phyloP scores from a whole-genome alignment of 2,329 filamentous ascomycete species.

The Diaporthe batatas region DNA sequence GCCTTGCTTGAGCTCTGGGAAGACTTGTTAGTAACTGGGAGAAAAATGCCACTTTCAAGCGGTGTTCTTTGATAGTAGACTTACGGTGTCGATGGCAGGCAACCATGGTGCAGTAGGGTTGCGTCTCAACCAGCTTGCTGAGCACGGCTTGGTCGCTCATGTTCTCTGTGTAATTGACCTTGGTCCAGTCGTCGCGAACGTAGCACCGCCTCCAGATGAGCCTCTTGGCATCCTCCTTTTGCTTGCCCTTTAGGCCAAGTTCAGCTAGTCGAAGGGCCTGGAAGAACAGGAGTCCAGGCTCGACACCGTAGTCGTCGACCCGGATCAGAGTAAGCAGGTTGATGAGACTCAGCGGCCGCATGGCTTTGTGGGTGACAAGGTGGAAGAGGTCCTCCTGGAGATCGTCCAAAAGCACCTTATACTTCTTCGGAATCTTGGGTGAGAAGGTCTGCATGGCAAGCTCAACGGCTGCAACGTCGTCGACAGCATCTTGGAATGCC shows the following conservation, averaged over 20 bases:
- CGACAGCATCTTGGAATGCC: constrained; percentile 78
- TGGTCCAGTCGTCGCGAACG: constrained; percentile 86
- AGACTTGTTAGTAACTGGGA: constrained; percentile 49
- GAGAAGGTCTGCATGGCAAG: constrained; percentile 79
- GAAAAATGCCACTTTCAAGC: background rate
- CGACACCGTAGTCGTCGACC: constrained; percentile 62
- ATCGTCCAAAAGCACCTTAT: constrained; percentile 76
- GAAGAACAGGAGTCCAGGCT: constrained; percentile 79
- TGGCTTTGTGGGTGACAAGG: constrained; percentile 78
- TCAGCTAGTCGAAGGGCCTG: constrained; percentile 75
- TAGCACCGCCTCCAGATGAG: constrained; percentile 90
- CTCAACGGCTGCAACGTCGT: constrained; percentile 82
- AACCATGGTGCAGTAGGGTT: constrained; percentile 76
- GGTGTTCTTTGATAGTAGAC: constrained; percentile 46
- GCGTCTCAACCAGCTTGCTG: constrained; percentile 72
- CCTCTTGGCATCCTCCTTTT: constrained; percentile 69
- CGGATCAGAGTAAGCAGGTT: constrained; percentile 84
- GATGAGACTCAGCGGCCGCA: constrained; percentile 75
- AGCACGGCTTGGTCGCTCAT: constrained; percentile 79
- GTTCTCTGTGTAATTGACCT: constrained; percentile 81
- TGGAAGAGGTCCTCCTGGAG: constrained; percentile 78
- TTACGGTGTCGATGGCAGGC: constrained; percentile 76
- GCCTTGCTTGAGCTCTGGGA: constrained; percentile 50
- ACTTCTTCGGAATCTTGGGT: constrained; percentile 66
- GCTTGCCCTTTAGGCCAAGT: constrained; percentile 66